Conservation (phyloP, 306 rosid species). For the Prunus salicina region DNA sequence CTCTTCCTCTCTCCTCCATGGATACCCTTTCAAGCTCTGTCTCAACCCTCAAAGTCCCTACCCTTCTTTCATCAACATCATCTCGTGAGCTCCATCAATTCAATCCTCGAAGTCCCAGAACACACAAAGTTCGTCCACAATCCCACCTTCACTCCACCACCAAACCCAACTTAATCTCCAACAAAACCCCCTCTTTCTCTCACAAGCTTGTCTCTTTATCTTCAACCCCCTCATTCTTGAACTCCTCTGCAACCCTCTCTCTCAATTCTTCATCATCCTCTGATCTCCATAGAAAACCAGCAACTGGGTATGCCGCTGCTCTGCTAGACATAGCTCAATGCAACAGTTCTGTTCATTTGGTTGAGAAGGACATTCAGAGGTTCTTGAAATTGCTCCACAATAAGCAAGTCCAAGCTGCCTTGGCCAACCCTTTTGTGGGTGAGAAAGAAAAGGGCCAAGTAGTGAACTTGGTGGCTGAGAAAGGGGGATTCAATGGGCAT, state of each 20-base stretch:
- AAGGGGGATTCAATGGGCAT: conserved; percentile 45
- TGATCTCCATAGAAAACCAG: conserved; percentile 36
- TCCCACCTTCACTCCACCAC: conserved; percentile 35
- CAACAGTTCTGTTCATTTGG: conserved; percentile 47
- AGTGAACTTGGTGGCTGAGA: conserved; percentile 28
- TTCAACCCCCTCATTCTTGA: conserved; percentile 17
- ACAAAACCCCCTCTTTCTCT: conserved; percentile 31
- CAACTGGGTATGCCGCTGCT: conserved; percentile 83
- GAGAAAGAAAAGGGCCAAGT: conserved; percentile 37
- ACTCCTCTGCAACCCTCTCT: conserved; percentile 23
- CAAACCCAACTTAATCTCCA: conserved; percentile 26
- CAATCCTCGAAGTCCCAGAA: conserved; percentile 23
- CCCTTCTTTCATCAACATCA: conserved; percentile 29
- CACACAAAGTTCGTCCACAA: conserved; percentile 28
- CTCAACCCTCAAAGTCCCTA: conserved; percentile 49
- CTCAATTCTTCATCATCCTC: conserved; percentile 18
- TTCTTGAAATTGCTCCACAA: conserved; percentile 40
- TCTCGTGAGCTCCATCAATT: conserved; percentile 46
- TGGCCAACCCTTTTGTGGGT: conserved; percentile 21
- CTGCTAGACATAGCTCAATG: conserved; percentile 54
- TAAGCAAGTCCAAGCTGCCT: conserved; percentile 16
- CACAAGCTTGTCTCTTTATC: conserved; percentile 22
- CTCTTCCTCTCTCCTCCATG: conserved; percentile 40
- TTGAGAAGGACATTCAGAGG: conserved; percentile 50
- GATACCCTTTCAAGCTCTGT: conserved; percentile 66